Conservation (phyloP, 441 rosid species). For the Manihot esculenta region DNA sequence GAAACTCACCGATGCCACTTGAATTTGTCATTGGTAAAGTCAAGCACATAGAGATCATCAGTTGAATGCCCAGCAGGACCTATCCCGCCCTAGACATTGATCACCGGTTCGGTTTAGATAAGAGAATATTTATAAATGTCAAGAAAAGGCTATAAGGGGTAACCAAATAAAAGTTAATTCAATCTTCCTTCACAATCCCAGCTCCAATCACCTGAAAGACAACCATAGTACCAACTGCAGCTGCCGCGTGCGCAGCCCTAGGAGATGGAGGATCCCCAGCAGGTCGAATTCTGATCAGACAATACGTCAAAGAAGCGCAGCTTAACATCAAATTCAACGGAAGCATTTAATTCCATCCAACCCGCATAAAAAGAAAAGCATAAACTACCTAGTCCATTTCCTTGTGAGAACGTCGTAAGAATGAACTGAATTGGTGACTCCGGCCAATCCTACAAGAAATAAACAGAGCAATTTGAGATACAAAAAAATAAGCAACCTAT, state of each 20-base stretch:
- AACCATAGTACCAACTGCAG: slow-evolving; percentile 98
- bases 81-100: slow-evolving; percentile 78
- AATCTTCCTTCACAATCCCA: background rate
- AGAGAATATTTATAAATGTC: background rate
- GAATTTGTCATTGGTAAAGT: slow-evolving; percentile 85
- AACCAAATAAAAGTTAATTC: background rate
- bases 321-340: slow-evolving; percentile 14
- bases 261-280: slow-evolving; percentile 99
- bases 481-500: slow-evolving; percentile 33
- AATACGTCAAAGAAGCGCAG: slow-evolving; percentile 5
- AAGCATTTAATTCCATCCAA: background rate
- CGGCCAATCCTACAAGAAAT: slow-evolving; percentile 69
- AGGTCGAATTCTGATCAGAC: slow-evolving; percentile 60
- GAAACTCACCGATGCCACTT: slow-evolving; percentile 93
- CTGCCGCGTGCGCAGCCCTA: slow-evolving; percentile 98
- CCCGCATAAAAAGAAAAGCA: background rate
- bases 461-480: slow-evolving; percentile 8
- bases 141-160: background rate
- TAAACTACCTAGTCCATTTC: slow-evolving; percentile 81
- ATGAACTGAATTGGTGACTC: slow-evolving; percentile 96
- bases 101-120: slow-evolving; percentile 12
- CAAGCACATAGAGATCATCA: slow-evolving; percentile 95
- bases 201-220: slow-evolving; percentile 79
- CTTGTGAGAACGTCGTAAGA: slow-evolving; percentile 86
- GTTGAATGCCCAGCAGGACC: slow-evolving; percentile 99